Base-by-base conservation (phyloP, 495 filamentous ascomycete species). In the Thozetella sp. region DNA sequence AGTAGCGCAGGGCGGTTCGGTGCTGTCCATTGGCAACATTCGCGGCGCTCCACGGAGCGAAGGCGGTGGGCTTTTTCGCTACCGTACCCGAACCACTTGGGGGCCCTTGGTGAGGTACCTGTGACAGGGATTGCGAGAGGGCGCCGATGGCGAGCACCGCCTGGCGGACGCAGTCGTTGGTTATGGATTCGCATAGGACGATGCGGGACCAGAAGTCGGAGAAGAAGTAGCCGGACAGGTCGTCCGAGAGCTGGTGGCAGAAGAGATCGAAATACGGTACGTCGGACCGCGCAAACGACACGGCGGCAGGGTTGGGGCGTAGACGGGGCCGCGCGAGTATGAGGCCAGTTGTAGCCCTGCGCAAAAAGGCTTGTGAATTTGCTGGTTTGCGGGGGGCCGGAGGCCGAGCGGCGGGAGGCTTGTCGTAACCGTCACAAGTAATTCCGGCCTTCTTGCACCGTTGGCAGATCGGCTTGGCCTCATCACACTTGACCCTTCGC, bases 401-500 rank as follows among this genome's bases (percentile, higher is more conserved):
- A n/a, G 45, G n/a, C 30, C 22, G 19, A 27, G 22, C 50, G 22
- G 10, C 37, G 48, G 6, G 25, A 11, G 22, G 34, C 20, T 24
- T 63, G 2, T 73, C 78, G 58, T 85, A 86, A 20, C 84, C 84
- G 57, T 80, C 83, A 65, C 86, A 88, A 27, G 71, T 64, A 22
- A 82, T 76, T 25, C 84, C 78, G 10, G 81, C 76, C 56, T 75
- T 83, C 37, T 79, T 65, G 62, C 85, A 88, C 55, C 77, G 74
- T 20, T 69, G 71, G 62, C 85, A 88, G n/a, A 66, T 76, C 30
- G 84, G 85, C 55, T 80, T 80, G 13, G 64, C 69, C 67, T 88
- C 85, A 58, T 86, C 84, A 53, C 85, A 88, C 67, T 88, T 87
- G 55, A 88, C 78, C 2, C 56, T 57, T 13, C 70, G 65, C 22